A percentile compares a stretch with the other conserved stretches of the same genome.
phyloP scores from a whole-genome alignment of 176 grass and related monocot genomes.

The maize (Zea mays) region Zm-B73-REFERENCE-NAM-5.0 NC_050102.1:145928001-145928500 shows the following conservation, averaged over 20 bases:
- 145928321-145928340: slow-evolving; percentile 93
- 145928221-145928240: slow-evolving; percentile 68
- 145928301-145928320: slow-evolving; percentile 79
- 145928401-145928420: slow-evolving; percentile 25
- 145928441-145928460: background rate
- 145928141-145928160: slow-evolving; percentile 88
- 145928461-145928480: background rate
- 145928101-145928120: slow-evolving; percentile 82
- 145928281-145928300: slow-evolving; percentile 63
- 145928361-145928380: slow-evolving; percentile 63
- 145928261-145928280: slow-evolving; percentile 61
- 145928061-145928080: slow-evolving; percentile 92
- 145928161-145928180: slow-evolving; percentile 80
- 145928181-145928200: slow-evolving; percentile 91
- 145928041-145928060: slow-evolving; percentile 90
- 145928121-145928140: slow-evolving; percentile 87
- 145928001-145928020: slow-evolving; percentile 72
- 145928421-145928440: slow-evolving; percentile 5
- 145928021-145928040: slow-evolving; percentile 97
- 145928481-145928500: background rate
- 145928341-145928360: slow-evolving; percentile 77
- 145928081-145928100: slow-evolving; percentile 92
- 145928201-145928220: slow-evolving; percentile 96
- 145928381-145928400: slow-evolving; percentile 65
- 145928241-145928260: slow-evolving; percentile 62